These are phyloP conservation scores for Capronia americana DNA, from an alignment of 2,329 filamentous ascomycete species.

Conservation along the genomic window DNA sequence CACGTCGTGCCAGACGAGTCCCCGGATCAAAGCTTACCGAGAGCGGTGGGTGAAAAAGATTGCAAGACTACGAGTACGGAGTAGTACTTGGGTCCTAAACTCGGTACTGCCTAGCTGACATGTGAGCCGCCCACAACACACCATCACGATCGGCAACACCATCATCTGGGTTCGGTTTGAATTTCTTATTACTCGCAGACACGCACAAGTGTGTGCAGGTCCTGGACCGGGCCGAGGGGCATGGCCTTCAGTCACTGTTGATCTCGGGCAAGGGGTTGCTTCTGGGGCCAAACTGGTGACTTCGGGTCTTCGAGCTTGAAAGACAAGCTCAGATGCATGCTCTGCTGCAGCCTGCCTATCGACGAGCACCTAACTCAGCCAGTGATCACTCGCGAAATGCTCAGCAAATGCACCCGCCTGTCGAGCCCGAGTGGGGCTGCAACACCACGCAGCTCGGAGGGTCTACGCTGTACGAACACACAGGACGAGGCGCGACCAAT, in stretches of 20 bases:
- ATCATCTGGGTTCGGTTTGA: not conserved
- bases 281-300: not conserved
- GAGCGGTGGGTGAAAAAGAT: not conserved
- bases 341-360: not conserved
- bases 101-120: not conserved
- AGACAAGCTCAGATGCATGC: not conserved
- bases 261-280: conserved; percentile 6
- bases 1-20: not conserved
- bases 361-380: not conserved
- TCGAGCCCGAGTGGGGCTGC: not conserved
- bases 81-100: not conserved
- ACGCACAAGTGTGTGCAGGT: conserved; percentile 8
- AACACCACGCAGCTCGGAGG: no score
- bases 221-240: conserved; percentile 12
- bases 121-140: not conserved
- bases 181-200: not conserved
- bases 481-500: not conserved
- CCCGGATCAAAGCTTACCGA: not conserved
- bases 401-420: not conserved
- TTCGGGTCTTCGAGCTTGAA: not conserved
- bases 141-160: conserved; percentile 3
- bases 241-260: conserved; percentile 4
- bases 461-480: not conserved
- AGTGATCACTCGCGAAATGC: not conserved
- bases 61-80: not conserved